Evolutionary conservation across 352 stramenopile genomes (phyloP).

Genomic region (Pythium sukuiense): DNA sequence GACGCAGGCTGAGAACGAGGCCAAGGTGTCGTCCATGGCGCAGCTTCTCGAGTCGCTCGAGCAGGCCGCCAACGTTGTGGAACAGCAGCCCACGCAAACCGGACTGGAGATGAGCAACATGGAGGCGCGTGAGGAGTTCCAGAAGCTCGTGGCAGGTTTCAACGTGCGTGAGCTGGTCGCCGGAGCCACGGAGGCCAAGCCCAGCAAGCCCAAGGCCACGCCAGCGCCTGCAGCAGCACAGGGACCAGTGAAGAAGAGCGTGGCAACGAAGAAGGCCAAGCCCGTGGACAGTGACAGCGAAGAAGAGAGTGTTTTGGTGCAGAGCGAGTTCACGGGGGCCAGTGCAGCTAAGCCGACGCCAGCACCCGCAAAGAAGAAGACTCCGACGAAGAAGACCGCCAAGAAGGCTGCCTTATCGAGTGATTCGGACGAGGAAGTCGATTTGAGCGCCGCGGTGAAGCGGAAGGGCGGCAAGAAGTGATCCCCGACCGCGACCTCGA

Average conservation of each 20-base stretch:
- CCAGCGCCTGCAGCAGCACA: conserved; percentile 5
- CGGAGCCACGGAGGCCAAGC: conserved; percentile 28
- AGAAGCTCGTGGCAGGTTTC: conserved; percentile 52
- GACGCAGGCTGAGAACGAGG: conserved; percentile 46
- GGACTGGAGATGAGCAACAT: conserved; percentile 39
- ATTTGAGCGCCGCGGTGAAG: conserved; percentile 76
- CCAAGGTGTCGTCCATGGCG: conserved; percentile 69
- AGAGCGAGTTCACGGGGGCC: conserved; percentile 61
- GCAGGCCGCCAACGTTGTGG: conserved; percentile 41
- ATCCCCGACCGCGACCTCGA: conserved; percentile 4
- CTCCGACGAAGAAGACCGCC: conserved; percentile 37
- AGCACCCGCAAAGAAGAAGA: conserved; percentile 32
- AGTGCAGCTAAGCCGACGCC: conserved; percentile 12
- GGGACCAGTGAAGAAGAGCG: conserved; percentile 6
- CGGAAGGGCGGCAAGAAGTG: conserved; percentile 42
- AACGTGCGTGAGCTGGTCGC: conserved; percentile 48
- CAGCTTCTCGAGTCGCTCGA: conserved; percentile 74
- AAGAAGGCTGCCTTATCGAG: conserved; percentile 50
- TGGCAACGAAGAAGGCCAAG: conserved; percentile 18
- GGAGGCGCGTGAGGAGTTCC: conserved; percentile 54
- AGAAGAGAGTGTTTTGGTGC: conserved; percentile 66
- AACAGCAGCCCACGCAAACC: conserved; percentile 27
- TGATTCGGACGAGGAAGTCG: conserved; percentile 54
- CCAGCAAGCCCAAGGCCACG: conserved; percentile 7
- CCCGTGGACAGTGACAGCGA: conserved; percentile 61